Percentiles rank a stretch among this genome's conserved stretches.
Evolutionary conservation across 2,329 filamentous ascomycete species (phyloP).

Genomic region (Alternaria sp.): DNA sequence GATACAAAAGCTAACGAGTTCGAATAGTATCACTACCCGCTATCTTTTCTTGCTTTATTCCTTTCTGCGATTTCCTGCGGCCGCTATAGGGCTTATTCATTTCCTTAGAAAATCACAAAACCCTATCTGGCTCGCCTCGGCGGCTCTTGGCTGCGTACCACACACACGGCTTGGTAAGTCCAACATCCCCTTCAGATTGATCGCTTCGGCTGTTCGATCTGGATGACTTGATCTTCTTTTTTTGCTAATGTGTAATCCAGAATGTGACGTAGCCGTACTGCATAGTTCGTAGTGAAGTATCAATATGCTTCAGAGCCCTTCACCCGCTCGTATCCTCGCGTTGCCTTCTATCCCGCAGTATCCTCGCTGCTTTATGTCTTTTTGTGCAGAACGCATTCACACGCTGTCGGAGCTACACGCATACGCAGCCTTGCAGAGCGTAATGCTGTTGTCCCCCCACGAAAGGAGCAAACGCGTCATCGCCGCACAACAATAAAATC

Average conservation of each 20-base stretch:
- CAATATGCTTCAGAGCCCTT: not conserved
- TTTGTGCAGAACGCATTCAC: not conserved
- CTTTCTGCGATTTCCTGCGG: no score
- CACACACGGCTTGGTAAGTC: not conserved
- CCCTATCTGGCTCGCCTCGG: no score
- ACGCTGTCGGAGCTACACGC: not conserved
- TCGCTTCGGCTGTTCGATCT: not conserved
- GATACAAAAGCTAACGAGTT: not conserved
- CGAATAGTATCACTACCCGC: not conserved
- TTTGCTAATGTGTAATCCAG: not conserved
- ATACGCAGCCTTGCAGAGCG: not conserved
- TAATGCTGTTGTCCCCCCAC: not conserved
- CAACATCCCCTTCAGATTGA: not conserved
- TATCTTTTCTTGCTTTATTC: not conserved
- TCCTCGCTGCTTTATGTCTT: not conserved
- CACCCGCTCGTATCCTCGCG: not conserved
- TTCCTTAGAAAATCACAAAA: no score
- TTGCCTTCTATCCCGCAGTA: not conserved
- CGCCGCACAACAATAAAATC: not conserved
- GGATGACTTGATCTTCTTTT: not conserved
- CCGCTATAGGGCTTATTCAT: no score
- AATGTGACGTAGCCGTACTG: not conserved
- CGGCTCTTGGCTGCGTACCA: no score
- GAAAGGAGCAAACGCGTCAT: not conserved
- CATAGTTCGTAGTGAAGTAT: not conserved